Evolutionary conservation across 257 asterid species (phyloP).

Genomic region (Jacaranda copaia): DNA sequence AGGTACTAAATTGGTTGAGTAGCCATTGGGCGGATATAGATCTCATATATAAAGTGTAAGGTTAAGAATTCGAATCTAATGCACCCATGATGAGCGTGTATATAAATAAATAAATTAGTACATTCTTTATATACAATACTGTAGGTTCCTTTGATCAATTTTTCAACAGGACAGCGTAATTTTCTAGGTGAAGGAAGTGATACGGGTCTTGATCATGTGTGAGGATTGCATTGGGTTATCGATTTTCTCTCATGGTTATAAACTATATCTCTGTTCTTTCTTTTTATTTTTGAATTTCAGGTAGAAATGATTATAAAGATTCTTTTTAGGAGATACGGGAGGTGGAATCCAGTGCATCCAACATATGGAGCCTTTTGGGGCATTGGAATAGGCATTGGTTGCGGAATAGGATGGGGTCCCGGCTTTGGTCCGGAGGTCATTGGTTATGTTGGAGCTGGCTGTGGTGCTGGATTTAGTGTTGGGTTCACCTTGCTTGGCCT

Average conservation of each 20-base stretch:
- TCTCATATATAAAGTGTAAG: no score
- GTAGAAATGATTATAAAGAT: constrained; percentile 83
- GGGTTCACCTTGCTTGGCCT: constrained; percentile 81
- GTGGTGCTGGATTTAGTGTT: constrained; percentile 89
- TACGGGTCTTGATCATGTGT: no score
- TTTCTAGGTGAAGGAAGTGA: no score
- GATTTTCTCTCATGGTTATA: not conserved
- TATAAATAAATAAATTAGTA: no score
- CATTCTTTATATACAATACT: no score
- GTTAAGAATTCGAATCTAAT: no score
- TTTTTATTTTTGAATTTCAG: constrained; percentile 38
- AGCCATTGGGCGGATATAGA: no score
- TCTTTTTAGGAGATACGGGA: constrained; percentile 71
- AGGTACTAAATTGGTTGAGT: no score
- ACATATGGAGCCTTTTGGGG: constrained; percentile 97
- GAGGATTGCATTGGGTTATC: no score
- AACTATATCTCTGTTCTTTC: constrained; percentile 4
- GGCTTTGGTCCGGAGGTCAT: constrained; percentile 95
- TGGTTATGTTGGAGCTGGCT: constrained; percentile 96
- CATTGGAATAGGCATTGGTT: constrained; percentile 88
- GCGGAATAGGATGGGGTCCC: constrained; percentile 99
- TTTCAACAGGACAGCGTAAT: no score
- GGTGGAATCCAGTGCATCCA: constrained; percentile 98
- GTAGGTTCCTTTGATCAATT: not conserved
- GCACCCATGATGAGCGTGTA: no score